phyloP scores from a whole-genome alignment of 1,284 basidiomycete species.

The Apiotrichum gamsii region DNA sequence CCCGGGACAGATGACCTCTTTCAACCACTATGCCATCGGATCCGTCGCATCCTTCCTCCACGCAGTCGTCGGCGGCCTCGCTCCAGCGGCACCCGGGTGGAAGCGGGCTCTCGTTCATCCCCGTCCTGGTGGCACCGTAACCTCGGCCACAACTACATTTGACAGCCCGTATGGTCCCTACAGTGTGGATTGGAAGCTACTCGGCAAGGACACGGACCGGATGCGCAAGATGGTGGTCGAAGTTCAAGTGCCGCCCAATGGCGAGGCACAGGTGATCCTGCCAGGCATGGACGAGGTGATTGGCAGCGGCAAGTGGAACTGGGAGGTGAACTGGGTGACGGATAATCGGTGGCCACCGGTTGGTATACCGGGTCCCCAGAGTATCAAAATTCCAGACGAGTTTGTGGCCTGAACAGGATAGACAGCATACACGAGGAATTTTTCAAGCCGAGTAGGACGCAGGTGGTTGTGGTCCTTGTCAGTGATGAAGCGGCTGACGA shows the following conservation, averaged over 20 bases:
- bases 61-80: conserved; percentile 31
- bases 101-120: conserved; percentile 26
- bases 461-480: no score
- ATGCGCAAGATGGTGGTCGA: not conserved
- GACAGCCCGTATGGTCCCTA: conserved; percentile 20
- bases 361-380: no score
- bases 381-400: no score
- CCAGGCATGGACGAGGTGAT: conserved; percentile 20
- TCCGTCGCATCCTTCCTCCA: conserved; percentile 39
- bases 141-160: conserved; percentile 18
- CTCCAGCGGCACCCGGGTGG: conserved; percentile 28
- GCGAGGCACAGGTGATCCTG: not conserved
- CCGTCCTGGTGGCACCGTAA: conserved; percentile 38
- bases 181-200: no score
- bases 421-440: no score
- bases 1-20: conserved; percentile 39
- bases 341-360: conserved; percentile 26
- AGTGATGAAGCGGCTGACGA: no score
- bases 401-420: no score
- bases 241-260: not conserved
- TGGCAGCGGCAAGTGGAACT: conserved; percentile 22
- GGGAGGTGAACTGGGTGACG: conserved; percentile 12
- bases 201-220: no score
- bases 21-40: conserved; percentile 45
- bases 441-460: no score